Percentiles rank a stretch among this genome's conserved stretches.
These are phyloP conservation scores for Chimonanthus praecox DNA, from an alignment of 164 flowering plant genomes.

Conservation along the genomic window DNA sequence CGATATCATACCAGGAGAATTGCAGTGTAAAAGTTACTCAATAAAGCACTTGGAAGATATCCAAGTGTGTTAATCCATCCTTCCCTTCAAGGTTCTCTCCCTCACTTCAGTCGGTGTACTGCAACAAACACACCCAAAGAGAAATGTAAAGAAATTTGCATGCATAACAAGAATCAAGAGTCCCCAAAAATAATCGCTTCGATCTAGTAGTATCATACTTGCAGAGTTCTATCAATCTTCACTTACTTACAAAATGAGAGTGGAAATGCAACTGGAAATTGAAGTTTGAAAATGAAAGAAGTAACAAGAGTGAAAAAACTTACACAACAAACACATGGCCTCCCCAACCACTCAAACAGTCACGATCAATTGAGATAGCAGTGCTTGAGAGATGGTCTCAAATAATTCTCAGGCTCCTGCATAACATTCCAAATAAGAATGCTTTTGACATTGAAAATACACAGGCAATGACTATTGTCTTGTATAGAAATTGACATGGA, in stretches of 20 bases:
- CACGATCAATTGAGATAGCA: conserved; percentile 83
- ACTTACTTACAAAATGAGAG: too few species aligned
- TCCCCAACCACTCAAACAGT: conserved; percentile 98
- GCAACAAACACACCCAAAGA: conserved; percentile 24
- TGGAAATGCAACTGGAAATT: neutral
- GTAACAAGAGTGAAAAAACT: conserved; percentile 21
- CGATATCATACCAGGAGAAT: neutral
- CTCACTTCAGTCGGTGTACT: conserved; percentile 81
- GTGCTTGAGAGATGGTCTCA: conserved; percentile 87
- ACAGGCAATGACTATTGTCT: neutral
- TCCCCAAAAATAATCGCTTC: neutral
- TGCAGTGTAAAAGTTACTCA: neutral
- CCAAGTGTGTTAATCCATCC: conserved; percentile 69
- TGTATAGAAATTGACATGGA: neutral
- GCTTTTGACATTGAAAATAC: neutral
- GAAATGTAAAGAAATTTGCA: neutral
- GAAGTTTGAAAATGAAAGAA: neutral
- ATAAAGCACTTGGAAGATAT: neutral
- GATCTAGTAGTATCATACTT: neutral
- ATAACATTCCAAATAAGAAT: conserved; percentile 1
- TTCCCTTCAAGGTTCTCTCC: conserved; percentile 81
- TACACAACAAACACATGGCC: conserved; percentile 91
- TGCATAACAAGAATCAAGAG: neutral
- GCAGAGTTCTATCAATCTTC: neutral
- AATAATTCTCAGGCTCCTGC: conserved; percentile 86